Conservation (phyloP, 257 asterid genomes). For the Solanum ossicruentum region DNA sequence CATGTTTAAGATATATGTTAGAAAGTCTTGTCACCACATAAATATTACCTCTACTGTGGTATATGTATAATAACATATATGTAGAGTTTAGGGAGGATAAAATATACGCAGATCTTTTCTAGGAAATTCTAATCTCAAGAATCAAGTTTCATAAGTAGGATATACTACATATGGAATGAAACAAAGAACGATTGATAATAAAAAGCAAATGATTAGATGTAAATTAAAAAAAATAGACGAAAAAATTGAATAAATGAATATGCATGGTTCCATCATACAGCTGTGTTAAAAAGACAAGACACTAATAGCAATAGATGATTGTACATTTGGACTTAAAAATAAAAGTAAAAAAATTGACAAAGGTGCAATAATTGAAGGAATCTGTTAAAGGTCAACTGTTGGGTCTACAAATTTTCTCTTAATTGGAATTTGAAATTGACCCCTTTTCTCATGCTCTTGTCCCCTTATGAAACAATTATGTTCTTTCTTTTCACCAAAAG, state of each 20-base stretch:
- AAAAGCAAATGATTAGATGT: too few relatives aligned
- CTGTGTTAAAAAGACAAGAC: not conserved
- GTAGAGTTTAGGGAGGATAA: fast-evolving
- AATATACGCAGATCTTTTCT: too few relatives aligned
- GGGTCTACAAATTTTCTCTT: not conserved
- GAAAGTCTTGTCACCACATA: too few relatives aligned
- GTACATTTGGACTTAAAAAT: not conserved
- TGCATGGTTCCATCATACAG: not conserved
- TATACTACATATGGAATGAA: too few relatives aligned
- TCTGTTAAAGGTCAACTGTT: not conserved
- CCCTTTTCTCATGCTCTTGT: not conserved
- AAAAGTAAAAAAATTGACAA: not conserved
- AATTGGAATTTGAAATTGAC: not conserved
- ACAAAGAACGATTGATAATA: too few relatives aligned
- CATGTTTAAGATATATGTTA: too few relatives aligned
- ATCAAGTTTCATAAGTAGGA: too few relatives aligned
- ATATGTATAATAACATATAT: too few relatives aligned
- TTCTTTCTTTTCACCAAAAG: not conserved
- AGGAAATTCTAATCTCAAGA: too few relatives aligned
- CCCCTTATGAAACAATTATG: not conserved
- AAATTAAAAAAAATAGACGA: too few relatives aligned
- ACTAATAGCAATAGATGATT: not conserved
- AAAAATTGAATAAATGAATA: too few relatives aligned
- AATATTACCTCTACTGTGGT: too few relatives aligned
- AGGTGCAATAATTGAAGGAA: not conserved